phyloP scores from a whole-genome alignment of 345 rosid species.

The Melaleuca quinquenervia region DNA sequence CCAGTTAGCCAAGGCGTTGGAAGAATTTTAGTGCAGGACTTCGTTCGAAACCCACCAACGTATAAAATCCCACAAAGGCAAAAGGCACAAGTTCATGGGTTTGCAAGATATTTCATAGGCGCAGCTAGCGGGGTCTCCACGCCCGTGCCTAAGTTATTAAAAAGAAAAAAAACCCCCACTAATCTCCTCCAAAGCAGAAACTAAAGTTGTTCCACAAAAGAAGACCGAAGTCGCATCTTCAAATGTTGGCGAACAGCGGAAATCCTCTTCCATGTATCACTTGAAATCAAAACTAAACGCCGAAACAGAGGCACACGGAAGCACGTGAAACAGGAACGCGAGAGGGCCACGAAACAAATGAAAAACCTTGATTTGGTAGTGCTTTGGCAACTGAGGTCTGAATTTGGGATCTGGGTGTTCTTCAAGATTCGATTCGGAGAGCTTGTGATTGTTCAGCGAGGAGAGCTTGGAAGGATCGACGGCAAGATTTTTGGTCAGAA shows the following conservation, averaged over 20 bases:
- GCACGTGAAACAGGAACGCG: background rate
- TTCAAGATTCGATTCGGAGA: background rate
- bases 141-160: background rate
- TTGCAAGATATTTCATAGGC: background rate
- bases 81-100: background rate
- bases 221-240: background rate
- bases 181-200: background rate
- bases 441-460: background rate
- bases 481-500: slow-evolving; percentile 22
- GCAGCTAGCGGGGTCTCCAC: background rate
- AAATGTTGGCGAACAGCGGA: background rate
- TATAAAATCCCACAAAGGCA: background rate
- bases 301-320: background rate
- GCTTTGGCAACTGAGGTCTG: slow-evolving; percentile 56
- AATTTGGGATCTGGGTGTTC: slow-evolving; percentile 12
- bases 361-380: slow-evolving; percentile 62
- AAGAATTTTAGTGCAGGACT: background rate
- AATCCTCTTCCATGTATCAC: background rate
- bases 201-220: background rate
- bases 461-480: background rate
- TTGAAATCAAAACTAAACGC: background rate
- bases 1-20: background rate
- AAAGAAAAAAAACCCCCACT: background rate
- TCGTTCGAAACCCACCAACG: background rate
- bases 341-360: background rate